phyloP scores from a whole-genome alignment of 1,139 yeast species.

The Suhomyces bokatorum region DNA sequence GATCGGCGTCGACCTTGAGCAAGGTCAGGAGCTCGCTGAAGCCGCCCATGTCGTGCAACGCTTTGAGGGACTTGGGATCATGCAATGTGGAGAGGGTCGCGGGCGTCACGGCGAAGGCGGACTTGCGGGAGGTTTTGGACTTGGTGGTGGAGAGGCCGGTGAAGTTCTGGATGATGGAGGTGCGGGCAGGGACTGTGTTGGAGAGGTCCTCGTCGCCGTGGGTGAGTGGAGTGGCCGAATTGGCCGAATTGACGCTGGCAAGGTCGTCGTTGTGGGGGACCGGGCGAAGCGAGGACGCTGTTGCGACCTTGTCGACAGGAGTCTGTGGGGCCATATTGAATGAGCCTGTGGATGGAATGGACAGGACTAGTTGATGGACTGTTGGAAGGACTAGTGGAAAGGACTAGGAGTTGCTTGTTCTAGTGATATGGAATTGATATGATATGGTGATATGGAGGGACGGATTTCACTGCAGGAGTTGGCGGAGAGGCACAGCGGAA shows the following conservation, averaged over 20 bases:
- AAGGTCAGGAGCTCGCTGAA: slow-evolving; percentile 26
- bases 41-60: slow-evolving; percentile 47
- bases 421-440: too few relatives aligned
- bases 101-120: slow-evolving; percentile 18
- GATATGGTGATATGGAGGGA: too few relatives aligned
- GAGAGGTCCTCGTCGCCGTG: slow-evolving; percentile 8
- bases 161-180: slow-evolving; percentile 8
- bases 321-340: slow-evolving; percentile 13
- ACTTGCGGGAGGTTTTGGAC: slow-evolving; percentile 4
- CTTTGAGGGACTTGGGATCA: slow-evolving; percentile 53
- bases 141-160: slow-evolving; percentile 8
- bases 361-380: too few relatives aligned
- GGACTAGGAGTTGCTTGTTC: too few relatives aligned
- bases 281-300: slow-evolving; percentile 9
- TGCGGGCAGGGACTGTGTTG: slow-evolving; percentile 2
- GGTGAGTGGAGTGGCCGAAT: slow-evolving; percentile 18
- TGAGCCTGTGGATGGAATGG: too few relatives aligned
- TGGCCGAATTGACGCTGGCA: slow-evolving; percentile 15
- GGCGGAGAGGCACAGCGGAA: too few relatives aligned
- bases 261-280: background rate
- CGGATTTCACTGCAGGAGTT: too few relatives aligned
- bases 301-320: slow-evolving; percentile 10
- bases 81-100: slow-evolving; percentile 43
- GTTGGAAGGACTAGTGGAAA: too few relatives aligned
- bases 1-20: slow-evolving; percentile 39